Evolutionary conservation across 202 grass and related monocot species (phyloP).

Genomic region (Eragrostis tef): DNA sequence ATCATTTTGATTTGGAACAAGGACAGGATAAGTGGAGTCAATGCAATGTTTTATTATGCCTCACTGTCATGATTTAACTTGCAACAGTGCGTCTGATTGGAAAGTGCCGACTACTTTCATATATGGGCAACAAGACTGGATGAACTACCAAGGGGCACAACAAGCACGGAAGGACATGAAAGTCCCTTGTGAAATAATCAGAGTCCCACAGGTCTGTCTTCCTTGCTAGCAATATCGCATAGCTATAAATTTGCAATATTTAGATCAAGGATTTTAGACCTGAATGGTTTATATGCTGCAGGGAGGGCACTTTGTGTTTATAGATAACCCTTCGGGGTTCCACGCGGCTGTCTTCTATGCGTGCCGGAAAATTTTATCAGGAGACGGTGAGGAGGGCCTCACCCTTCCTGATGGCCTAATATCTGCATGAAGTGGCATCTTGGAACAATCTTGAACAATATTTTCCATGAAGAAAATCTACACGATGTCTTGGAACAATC

Average conservation of each 20-base stretch:
- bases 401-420: constrained; percentile 66
- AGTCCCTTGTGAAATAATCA: constrained; percentile 95
- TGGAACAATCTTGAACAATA: constrained; percentile 7
- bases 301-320: constrained; percentile 93
- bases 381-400: constrained; percentile 50
- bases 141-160: constrained; percentile 89
- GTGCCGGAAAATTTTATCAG: constrained; percentile 70
- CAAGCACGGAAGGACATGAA: constrained; percentile 88
- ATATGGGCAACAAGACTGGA: constrained; percentile 93
- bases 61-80: constrained; percentile 7
- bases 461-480: constrained; percentile 6
- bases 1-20: not conserved
- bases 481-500: constrained; percentile 1
- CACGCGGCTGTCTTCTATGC: constrained; percentile 75
- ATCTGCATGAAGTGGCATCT: constrained; percentile 51
- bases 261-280: not conserved
- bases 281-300: constrained; percentile 42
- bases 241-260: not conserved
- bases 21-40: not conserved
- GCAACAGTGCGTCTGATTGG: constrained; percentile 83
- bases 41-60: not conserved
- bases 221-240: not conserved
- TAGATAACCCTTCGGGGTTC: constrained; percentile 86
- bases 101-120: constrained; percentile 97
- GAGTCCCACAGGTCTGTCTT: constrained; percentile 76